Evolutionary conservation across 306 rosid species (phyloP).

Genomic region (Malus asiatica): DNA sequence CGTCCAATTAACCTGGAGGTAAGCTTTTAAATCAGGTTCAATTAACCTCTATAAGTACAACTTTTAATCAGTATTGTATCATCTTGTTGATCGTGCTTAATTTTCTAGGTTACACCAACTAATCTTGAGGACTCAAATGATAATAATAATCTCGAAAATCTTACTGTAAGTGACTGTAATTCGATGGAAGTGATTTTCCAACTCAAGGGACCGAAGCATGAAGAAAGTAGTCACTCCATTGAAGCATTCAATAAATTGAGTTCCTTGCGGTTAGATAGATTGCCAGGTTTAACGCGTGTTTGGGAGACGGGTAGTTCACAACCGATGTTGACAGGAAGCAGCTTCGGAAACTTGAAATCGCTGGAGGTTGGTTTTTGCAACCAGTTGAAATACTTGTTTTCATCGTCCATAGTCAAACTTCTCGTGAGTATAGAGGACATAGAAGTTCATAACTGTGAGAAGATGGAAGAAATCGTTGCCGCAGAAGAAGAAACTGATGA

Average conservation of each 20-base stretch:
- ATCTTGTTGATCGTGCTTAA: background rate
- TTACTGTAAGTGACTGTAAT: rapidly evolving
- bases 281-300: background rate
- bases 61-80: too few relatives aligned
- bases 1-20: too few relatives aligned
- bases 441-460: too few relatives aligned
- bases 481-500: too few relatives aligned
- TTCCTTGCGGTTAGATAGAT: rapidly evolving
- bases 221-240: background rate
- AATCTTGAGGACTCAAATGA: background rate
- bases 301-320: background rate
- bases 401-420: too few relatives aligned
- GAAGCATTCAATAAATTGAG: background rate
- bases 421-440: too few relatives aligned
- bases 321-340: background rate
- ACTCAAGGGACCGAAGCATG: background rate
- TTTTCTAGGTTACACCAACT: background rate
- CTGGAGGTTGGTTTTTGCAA: rapidly evolving
- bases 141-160: background rate
- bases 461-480: too few relatives aligned
- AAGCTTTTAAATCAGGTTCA: too few relatives aligned
- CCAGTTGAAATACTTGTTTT: background rate
- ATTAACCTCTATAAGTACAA: too few relatives aligned
- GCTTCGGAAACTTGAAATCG: background rate
- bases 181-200: background rate